Percentiles rank a stretch among this genome's conserved stretches.
Conservation (phyloP, 768 basidiomycete genomes). For the Pulveroboletus sp. region DNA sequence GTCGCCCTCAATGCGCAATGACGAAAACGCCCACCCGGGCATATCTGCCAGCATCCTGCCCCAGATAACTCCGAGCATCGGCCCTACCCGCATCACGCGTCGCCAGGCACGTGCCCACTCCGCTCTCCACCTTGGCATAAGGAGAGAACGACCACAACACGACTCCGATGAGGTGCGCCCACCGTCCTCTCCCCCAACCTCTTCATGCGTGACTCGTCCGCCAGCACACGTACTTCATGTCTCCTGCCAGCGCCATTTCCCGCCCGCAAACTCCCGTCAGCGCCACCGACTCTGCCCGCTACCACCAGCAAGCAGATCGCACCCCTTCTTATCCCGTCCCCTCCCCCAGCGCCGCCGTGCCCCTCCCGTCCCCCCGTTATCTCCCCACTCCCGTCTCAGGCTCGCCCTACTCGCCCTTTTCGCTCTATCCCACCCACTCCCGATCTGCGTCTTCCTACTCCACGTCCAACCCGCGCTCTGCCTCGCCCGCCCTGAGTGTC, state of each 20-base stretch:
- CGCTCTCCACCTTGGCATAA: conserved; percentile 31
- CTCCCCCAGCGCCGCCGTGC: conserved; percentile 18
- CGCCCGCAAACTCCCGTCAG: conserved; percentile 40
- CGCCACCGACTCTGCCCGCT: conserved; percentile 31
- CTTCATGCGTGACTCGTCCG: conserved; percentile 10
- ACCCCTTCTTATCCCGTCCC: conserved; percentile 27
- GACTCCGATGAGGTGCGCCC: conserved; percentile 27
- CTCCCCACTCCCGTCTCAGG: conserved; percentile 45
- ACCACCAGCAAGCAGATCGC: conserved; percentile 32
- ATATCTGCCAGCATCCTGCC: conserved; percentile 30
- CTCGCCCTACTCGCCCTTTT: conserved; percentile 44
- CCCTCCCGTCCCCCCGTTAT: conserved; percentile 40
- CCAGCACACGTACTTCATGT: conserved; percentile 35
- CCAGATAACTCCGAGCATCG: conserved; percentile 50
- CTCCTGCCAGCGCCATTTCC: conserved; percentile 33
- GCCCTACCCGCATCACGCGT: conserved; percentile 48
- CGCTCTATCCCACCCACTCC: conserved; percentile 42
- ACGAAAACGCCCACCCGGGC: conserved; percentile 25
- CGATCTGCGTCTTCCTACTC: conserved; percentile 43
- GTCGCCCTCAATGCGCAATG: conserved; percentile 27
- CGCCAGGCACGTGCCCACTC: conserved; percentile 39
- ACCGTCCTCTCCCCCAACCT: neutral
- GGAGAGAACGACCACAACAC: conserved; percentile 29
- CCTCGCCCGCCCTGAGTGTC: conserved; percentile 61
- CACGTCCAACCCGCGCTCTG: conserved; percentile 47